Conservation (phyloP, 2,329 filamentous ascomycete species). For the Sporothrix sp. region DNA sequence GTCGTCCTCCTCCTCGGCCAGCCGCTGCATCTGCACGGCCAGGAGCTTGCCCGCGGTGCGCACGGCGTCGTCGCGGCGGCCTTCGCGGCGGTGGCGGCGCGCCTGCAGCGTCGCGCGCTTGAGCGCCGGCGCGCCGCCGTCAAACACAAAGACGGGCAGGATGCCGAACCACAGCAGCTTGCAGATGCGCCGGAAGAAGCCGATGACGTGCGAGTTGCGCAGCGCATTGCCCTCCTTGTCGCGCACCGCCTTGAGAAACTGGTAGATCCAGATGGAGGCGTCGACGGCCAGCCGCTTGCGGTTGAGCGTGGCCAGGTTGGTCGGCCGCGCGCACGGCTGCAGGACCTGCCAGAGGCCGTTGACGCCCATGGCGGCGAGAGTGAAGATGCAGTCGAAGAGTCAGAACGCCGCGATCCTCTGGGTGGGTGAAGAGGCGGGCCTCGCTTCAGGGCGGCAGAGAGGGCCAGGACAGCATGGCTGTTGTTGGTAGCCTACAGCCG, state of each 20-base stretch:
- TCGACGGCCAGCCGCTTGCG: constrained; percentile 94
- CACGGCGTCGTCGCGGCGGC: constrained; percentile 82
- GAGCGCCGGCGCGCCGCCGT: constrained; percentile 82
- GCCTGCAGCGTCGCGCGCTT: constrained; percentile 84
- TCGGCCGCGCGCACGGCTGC: constrained; percentile 88
- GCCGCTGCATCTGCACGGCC: constrained; percentile 86
- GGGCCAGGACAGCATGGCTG: neutral
- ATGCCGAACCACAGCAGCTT: constrained; percentile 96
- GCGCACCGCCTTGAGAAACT: constrained; percentile 96
- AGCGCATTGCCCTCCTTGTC: constrained; percentile 97
- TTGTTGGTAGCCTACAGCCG: too few relatives aligned
- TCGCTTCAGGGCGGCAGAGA: neutral
- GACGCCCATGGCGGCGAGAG: constrained; percentile 67
- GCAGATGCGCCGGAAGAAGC: constrained; percentile 97
- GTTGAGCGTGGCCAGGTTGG: constrained; percentile 92
- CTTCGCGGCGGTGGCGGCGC: constrained; percentile 72
- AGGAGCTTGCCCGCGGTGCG: constrained; percentile 84
- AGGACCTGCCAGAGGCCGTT: constrained; percentile 95
- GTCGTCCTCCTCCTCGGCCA: constrained; percentile 74
- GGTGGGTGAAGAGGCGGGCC: neutral
- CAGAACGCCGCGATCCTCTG: neutral
- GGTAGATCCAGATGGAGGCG: constrained; percentile 99
- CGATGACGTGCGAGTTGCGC: constrained; percentile 89
- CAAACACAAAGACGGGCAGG: constrained; percentile 93
- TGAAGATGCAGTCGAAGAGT: neutral